phyloP scores from a whole-genome alignment of 2,329 filamentous ascomycete species.

The Atkinsonella hypoxylon region DNA sequence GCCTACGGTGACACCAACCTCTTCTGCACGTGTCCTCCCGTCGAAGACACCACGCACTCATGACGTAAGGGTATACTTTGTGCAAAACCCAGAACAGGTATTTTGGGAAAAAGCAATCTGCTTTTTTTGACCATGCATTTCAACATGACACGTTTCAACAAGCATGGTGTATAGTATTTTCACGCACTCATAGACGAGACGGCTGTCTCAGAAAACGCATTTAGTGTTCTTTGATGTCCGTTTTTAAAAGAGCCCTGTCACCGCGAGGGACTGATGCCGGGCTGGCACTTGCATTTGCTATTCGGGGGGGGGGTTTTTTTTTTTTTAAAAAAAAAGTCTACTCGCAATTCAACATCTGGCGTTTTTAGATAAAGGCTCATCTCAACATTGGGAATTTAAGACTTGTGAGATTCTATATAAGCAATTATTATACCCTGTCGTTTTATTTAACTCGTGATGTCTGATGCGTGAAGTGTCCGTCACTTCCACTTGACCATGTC shows the following conservation, averaged over 20 bases:
- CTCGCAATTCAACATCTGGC: slow-evolving; percentile 14
- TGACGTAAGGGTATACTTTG: background rate
- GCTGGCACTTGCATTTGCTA: background rate
- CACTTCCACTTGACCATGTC: no score
- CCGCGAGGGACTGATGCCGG: no score
- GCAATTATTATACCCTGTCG: no score
- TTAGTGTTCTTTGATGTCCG: background rate
- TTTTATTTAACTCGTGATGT: no score
- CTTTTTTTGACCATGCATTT: background rate
- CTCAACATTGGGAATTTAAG: slow-evolving; percentile 14
- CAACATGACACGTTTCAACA: background rate
- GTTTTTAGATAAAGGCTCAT: slow-evolving; percentile 10
- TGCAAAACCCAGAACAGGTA: no score
- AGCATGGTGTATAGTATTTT: background rate
- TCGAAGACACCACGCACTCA: slow-evolving; percentile 44
- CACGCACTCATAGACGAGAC: slow-evolving; percentile 2
- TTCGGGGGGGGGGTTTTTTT: no score
- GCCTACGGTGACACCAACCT: slow-evolving; percentile 85
- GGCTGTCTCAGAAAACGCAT: no score
- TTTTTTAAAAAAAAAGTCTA: no score
- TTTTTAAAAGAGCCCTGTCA: background rate
- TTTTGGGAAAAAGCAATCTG: background rate
- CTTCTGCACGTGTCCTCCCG: slow-evolving; percentile 87
- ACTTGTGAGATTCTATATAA: no score
- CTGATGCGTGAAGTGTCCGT: no score